phyloP scores from a whole-genome alignment of 495 filamentous ascomycete genomes.

The Bacidia rubella region DNA sequence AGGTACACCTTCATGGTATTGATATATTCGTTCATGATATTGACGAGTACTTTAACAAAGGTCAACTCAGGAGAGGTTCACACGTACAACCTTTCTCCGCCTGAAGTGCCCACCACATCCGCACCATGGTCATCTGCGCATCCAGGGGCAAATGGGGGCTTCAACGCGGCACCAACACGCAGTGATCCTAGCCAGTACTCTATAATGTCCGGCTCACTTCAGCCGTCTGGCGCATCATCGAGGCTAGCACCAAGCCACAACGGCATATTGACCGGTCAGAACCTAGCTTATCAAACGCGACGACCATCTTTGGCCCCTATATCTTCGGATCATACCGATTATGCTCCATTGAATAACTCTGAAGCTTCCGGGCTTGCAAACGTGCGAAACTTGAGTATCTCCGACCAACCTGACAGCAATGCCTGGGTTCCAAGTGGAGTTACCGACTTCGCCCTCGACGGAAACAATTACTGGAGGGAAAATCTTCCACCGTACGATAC shows the following conservation, averaged over 20 bases:
- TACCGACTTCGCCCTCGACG: neutral
- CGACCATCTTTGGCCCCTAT: neutral
- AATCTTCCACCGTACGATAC: neutral
- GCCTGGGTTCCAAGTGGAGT: neutral
- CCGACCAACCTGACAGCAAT: neutral
- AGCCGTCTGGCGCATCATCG: neutral
- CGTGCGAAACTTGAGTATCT: neutral
- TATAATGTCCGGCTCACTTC: neutral
- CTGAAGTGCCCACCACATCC: neutral
- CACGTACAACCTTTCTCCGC: neutral
- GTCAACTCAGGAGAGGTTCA: conserved; percentile 12
- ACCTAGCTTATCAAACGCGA: neutral
- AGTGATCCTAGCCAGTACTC: conserved; percentile 1
- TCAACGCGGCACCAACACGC: neutral
- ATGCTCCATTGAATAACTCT: neutral
- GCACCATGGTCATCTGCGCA: neutral
- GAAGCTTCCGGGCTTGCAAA: neutral
- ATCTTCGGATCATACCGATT: neutral
- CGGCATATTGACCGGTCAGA: neutral
- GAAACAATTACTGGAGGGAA: neutral
- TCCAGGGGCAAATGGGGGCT: neutral
- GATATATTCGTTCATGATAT: neutral
- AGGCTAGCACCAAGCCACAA: neutral
- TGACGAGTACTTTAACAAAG: conserved; percentile 2
- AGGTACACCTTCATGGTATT: conserved; percentile 18